Evolutionary conservation across 192 early-diverging fungal species (phyloP).

Genomic region (Dimargaris cristalligena): DNA sequence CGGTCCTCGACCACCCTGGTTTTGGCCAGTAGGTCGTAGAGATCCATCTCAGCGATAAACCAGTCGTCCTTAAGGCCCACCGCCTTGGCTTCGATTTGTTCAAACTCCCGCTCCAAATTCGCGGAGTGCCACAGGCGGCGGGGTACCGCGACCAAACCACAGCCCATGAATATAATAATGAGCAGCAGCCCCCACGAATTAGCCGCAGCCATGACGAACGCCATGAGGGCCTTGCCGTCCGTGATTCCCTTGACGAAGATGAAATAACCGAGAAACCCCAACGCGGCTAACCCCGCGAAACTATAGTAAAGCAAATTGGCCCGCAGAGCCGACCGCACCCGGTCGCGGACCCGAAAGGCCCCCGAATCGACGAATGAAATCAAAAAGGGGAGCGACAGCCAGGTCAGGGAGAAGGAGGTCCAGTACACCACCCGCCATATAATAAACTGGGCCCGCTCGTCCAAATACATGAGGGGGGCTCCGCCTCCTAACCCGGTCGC

Average conservation of each 20-base stretch:
- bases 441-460: constrained; percentile 41
- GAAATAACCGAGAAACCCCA: constrained; percentile 60
- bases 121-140: constrained; percentile 67
- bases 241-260: constrained; percentile 19
- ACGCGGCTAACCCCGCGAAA: constrained; percentile 44
- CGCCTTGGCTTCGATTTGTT: constrained; percentile 44
- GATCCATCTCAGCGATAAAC: constrained; percentile 69
- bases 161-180: constrained; percentile 78
- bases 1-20: not conserved
- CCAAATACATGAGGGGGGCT: constrained; percentile 63
- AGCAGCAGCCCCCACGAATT: constrained; percentile 90
- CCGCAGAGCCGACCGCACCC: constrained; percentile 52
- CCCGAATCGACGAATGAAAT: constrained; percentile 78
- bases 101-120: constrained; percentile 37
- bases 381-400: constrained; percentile 72
- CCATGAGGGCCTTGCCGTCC: constrained; percentile 32
- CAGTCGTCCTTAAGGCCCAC: constrained; percentile 59
- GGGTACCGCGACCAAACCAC: constrained; percentile 82
- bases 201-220: constrained; percentile 76
- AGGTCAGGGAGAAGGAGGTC: constrained; percentile 73
- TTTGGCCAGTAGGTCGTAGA: constrained; percentile 33
- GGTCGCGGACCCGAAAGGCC: constrained; percentile 50
- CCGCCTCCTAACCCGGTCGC: too few species aligned
- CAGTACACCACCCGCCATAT: constrained; percentile 84
- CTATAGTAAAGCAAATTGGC: constrained; percentile 74